A percentile compares a stretch with the other conserved stretches of the same genome.
Evolutionary conservation across 2,329 filamentous ascomycete genomes (phyloP).

Genomic region (Penicillium sp.): DNA sequence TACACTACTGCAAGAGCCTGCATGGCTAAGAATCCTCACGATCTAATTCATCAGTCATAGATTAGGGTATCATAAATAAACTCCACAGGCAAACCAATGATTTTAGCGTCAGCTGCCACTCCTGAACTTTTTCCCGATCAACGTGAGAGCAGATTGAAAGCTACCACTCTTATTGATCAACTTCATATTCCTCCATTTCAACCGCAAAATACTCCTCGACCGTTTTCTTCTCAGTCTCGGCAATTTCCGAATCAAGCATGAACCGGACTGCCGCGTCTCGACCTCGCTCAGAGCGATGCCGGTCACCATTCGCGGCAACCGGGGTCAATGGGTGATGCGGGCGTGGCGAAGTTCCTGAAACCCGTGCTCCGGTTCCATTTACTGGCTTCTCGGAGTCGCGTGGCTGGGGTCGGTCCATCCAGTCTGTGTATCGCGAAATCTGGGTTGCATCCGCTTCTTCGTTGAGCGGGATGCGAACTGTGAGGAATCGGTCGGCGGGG

Average conservation of each 20-base stretch:
- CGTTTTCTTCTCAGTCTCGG: conserved; percentile 62
- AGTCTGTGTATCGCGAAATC: conserved; percentile 59
- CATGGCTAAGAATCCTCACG: no score
- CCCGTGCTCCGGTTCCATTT: conserved; percentile 15
- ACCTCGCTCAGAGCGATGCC: conserved; percentile 40
- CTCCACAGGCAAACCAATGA: no score
- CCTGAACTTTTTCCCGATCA: no score
- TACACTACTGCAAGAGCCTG: no score
- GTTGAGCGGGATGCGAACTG: conserved; percentile 80
- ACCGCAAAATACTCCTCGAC: conserved; percentile 65
- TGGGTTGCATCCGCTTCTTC: conserved; percentile 63
- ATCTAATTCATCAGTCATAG: no score
- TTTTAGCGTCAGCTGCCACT: no score
- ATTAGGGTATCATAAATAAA: conserved; percentile 2
- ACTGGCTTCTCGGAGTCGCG: conserved; percentile 8
- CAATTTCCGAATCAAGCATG: conserved; percentile 74
- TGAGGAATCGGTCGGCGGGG: conserved; percentile 72
- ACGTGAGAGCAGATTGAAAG: no score
- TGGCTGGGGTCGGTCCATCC: conserved; percentile 32
- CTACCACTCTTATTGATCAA: conserved; percentile 17
- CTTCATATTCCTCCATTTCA: conserved; percentile 63
- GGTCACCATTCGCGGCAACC: conserved; percentile 43
- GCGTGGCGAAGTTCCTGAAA: conserved; percentile 2
- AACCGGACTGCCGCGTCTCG: conserved; percentile 77
- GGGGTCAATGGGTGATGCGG: conserved; percentile 41